These are phyloP conservation scores for Neofusicoccum ribis DNA, from an alignment of 2,329 filamentous ascomycete genomes.

Conservation along the genomic window DNA sequence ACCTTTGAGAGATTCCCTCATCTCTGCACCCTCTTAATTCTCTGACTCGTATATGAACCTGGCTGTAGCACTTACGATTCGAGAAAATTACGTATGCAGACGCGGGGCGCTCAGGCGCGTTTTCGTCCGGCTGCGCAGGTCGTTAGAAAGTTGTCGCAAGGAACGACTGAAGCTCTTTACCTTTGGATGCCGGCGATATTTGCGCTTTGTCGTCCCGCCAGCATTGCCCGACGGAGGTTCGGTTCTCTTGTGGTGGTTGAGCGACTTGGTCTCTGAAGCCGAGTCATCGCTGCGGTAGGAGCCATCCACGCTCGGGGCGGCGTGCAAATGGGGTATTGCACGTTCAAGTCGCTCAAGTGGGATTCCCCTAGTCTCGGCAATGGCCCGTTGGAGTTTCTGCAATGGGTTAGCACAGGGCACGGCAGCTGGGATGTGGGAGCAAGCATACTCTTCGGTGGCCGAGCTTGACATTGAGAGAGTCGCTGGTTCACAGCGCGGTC, in stretches of 20 bases:
- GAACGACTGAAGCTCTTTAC: conserved; percentile 42
- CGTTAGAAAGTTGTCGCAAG: conserved; percentile 21
- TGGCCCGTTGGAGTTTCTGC: conserved; percentile 80
- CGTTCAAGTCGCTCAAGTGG: conserved; percentile 30
- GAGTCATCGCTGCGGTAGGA: conserved; percentile 55
- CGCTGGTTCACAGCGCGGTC: conserved; percentile 46
- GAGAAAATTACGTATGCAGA: conserved; percentile 86
- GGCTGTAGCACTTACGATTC: conserved; percentile 61
- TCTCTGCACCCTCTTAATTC: conserved; percentile 51
- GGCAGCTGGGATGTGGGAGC: not conserved
- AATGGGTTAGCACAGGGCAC: not conserved
- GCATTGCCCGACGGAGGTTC: conserved; percentile 35
- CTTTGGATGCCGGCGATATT: conserved; percentile 77
- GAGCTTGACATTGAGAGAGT: conserved; percentile 73
- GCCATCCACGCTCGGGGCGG: conserved; percentile 50
- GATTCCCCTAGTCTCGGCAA: conserved; percentile 68
- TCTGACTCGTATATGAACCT: not conserved
- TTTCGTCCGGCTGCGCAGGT: conserved; percentile 66
- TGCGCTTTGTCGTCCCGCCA: conserved; percentile 58
- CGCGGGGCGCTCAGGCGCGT: conserved; percentile 76
- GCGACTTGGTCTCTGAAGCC: conserved; percentile 47
- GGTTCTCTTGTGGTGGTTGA: conserved; percentile 46
- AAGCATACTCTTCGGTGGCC: conserved; percentile 72
- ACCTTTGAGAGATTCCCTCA: conserved; percentile 74
- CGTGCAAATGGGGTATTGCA: conserved; percentile 1